Base-by-base conservation (phyloP, 169 alveolate species). In the Babesia bovis region DNA sequence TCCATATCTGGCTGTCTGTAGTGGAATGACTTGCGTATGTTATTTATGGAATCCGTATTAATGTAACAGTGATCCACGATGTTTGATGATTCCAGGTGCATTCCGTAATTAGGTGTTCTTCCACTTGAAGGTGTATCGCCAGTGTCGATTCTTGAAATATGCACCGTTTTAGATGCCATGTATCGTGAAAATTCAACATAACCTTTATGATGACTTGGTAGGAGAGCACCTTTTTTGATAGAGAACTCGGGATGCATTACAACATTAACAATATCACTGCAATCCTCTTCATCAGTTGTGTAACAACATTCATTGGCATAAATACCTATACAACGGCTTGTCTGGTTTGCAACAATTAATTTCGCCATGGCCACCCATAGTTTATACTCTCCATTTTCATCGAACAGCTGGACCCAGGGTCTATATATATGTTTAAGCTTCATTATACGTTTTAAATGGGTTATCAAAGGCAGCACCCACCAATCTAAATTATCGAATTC, bases 401-500 rank as follows among this genome's bases (percentile, higher is more conserved):
- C 66, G 52, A 71, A 71, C 19, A 71, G 65, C 13, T 57, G 56
- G 49, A 57, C 33, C 82, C 82, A 71, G 47, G 63, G 66, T 35
- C 63, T 25, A 3, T 23, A 15, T 15, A 44, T 67, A 1, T 38
- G 44, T 9, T 36, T n/a, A 13, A 71, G 40, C 66, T 51, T 51
- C 51, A 57, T 9, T 23, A 40, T 28, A 4, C 73, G 60, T 23
- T 35, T 63, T 21, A 71, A 50, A 44, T 13, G 58, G 58, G 74
- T 58, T 42, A 33, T 58, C 33, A 67, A 47, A 2, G 85, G 78
- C 35, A 76, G 17, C 0, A 76, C 81, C 70, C 74, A 63, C 56
- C 70, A 61, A 23, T 76, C 85, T 17, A 63, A 9, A 40, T n/a
- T 66, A 12, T 28, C 60, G 26, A 45, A 76, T 38, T 76, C 60